Conservation (phyloP, 495 filamentous ascomycete species). For the Corynascus novoguineensis region DNA sequence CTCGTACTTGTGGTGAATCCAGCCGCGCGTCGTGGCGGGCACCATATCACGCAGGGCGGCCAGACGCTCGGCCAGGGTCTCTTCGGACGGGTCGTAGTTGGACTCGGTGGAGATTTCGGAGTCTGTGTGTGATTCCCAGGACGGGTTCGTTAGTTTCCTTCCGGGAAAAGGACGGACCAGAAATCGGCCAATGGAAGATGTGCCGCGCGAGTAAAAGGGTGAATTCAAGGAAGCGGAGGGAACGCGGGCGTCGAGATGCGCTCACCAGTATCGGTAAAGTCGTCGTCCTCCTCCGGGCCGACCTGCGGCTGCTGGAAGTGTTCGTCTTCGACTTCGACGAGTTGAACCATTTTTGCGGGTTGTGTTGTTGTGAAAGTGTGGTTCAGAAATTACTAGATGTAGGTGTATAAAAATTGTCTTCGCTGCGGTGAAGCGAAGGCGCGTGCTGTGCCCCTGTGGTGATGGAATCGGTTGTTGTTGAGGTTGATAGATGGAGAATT, state of each 20-base stretch:
- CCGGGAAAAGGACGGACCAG: too few species aligned
- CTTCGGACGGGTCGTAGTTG: slow-evolving; percentile 47
- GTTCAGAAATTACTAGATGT: not conserved
- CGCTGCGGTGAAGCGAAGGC: not conserved
- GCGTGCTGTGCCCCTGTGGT: not conserved
- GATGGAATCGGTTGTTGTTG: slow-evolving; percentile 1
- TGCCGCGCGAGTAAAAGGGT: not conserved
- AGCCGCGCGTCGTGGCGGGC: slow-evolving; percentile 72
- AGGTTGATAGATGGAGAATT: slow-evolving; percentile 7
- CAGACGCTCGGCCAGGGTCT: slow-evolving; percentile 72
- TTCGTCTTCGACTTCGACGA: slow-evolving; percentile 92
- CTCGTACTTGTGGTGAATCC: slow-evolving; percentile 54
- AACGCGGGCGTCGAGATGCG: not conserved
- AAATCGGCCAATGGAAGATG: too few species aligned
- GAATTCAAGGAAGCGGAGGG: not conserved
- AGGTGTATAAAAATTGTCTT: not conserved
- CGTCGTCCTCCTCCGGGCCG: slow-evolving; percentile 70
- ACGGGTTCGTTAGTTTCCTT: too few species aligned
- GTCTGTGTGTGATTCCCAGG: slow-evolving; percentile 47
- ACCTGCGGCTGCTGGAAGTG: slow-evolving; percentile 75
- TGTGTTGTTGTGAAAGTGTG: slow-evolving; percentile 11
- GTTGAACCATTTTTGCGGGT: slow-evolving; percentile 81
- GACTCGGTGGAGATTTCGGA: slow-evolving; percentile 61
- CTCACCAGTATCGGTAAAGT: slow-evolving; percentile 85
- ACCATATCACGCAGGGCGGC: slow-evolving; percentile 87